Base-by-base conservation (phyloP, 2,329 filamentous ascomycete species). In the Zasmidium cellare region DNA sequence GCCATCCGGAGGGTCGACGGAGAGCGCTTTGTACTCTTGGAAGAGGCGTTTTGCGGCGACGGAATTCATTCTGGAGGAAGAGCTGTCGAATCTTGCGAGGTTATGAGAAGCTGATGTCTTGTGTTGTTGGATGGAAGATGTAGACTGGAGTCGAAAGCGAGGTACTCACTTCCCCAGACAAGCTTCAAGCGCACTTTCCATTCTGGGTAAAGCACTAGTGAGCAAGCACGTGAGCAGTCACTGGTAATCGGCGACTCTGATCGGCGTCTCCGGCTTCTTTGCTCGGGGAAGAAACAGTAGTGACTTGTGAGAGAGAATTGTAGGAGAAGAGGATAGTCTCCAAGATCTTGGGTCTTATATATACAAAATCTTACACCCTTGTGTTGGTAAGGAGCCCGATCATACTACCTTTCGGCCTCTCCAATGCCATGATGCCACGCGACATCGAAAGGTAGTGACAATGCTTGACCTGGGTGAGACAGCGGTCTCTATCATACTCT, bases 1-100 rank as follows among this genome's bases (percentile, higher is more conserved):
- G 74, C 94, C 94, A 61, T 97, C 93, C n/a, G 93, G 93, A 0
- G 93, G 91, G 77, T 96, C 94, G 71, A 91, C 93, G 63, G 92
- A 94, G 62, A 99, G 88, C 63, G 90, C 87, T 72, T 91, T 91
- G 82, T 99, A 99, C 81, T 99, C 94, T 78, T 93, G 90, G 74
- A 97, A 92, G 67, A 99, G 89, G 45, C 94, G 92, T 67, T 87
- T 87, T 44, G 84, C 82, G 46, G 85, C 85, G 25, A 86, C 82
- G 48, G 70, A 71, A 47, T 69, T 73, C 68, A 73, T 74, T 18
- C 22, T 53, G 24, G 50, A 11, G 46, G 41, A n/a, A 11, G 38
- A 28, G 25, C 11, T 38, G 48, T 51, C 25, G 25, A 28, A 28
- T 11, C 25, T 28, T 5, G 25, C 19, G n/a, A 48, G 14, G 20